Evolutionary conservation across 192 early-diverging fungal species (phyloP).

Genomic region (Backusella macrospora): DNA sequence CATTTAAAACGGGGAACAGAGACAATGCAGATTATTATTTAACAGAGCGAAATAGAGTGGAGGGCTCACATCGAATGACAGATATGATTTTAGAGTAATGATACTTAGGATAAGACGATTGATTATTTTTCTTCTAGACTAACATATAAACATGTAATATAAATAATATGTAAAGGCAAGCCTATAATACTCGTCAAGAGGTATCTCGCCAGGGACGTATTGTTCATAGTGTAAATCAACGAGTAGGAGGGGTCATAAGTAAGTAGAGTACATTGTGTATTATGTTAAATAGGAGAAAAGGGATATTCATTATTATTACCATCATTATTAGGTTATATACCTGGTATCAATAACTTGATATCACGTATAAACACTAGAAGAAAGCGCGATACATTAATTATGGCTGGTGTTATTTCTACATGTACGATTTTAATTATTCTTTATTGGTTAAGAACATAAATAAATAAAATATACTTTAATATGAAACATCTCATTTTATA

Average conservation of each 20-base stretch:
- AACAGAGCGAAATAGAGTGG: slow-evolving; percentile 70
- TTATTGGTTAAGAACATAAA: slow-evolving; percentile 39
- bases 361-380: slow-evolving; percentile 67
- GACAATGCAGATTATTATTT: slow-evolving; percentile 66
- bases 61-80: slow-evolving; percentile 71
- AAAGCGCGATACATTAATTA: slow-evolving; percentile 71
- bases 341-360: slow-evolving; percentile 72
- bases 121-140: slow-evolving; percentile 7
- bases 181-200: slow-evolving; percentile 68
- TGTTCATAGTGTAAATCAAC: slow-evolving; percentile 54
- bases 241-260: slow-evolving; percentile 61
- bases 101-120: neutral
- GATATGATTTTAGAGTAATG: slow-evolving; percentile 77
- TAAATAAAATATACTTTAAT: neutral
- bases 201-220: slow-evolving; percentile 63
- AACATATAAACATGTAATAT: neutral
- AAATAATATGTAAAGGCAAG: slow-evolving; percentile 59
- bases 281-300: neutral
- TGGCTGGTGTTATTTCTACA: slow-evolving; percentile 67
- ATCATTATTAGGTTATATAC: slow-evolving; percentile 52
- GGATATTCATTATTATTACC: slow-evolving; percentile 10
- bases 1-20: slow-evolving; percentile 41
- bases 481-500: too few relatives aligned
- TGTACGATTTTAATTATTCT: slow-evolving; percentile 51
- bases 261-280: slow-evolving; percentile 9